Percentiles rank a stretch among this genome's conserved stretches.
Conservation (phyloP, 2,329 filamentous ascomycete species). For the Sporothrix dimorphospora region DNA sequence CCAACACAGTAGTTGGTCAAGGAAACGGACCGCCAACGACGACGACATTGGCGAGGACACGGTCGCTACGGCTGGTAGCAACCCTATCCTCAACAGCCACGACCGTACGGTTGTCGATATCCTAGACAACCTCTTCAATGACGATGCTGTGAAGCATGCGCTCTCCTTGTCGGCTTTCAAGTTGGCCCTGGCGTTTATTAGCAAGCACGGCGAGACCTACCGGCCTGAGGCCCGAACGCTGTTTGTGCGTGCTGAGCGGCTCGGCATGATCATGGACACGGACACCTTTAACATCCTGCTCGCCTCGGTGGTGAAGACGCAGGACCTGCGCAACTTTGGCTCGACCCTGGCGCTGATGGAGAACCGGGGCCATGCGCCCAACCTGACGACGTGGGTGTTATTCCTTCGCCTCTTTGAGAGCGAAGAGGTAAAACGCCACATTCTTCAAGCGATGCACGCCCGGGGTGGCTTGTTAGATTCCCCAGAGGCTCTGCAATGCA, state of each 20-base stretch:
- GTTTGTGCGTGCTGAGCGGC: constrained; percentile 43
- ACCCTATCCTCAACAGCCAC: constrained; percentile 33
- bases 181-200: constrained; percentile 50
- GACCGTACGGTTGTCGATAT: constrained; percentile 46
- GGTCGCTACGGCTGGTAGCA: not conserved
- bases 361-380: constrained; percentile 44
- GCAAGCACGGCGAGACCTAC: constrained; percentile 36
- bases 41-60: constrained; percentile 26
- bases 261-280: constrained; percentile 49
- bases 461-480: constrained; percentile 47
- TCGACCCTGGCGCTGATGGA: constrained; percentile 48
- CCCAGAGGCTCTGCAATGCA: constrained; percentile 41
- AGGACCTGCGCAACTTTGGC: constrained; percentile 50
- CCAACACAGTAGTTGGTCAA: constrained; percentile 24
- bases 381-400: constrained; percentile 52
- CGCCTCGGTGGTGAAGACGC: constrained; percentile 45
- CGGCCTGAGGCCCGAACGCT: constrained; percentile 41
- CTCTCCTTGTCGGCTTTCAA: constrained; percentile 49
- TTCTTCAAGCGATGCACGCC: constrained; percentile 52
- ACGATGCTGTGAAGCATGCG: constrained; percentile 40
- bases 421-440: constrained; percentile 56
- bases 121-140: constrained; percentile 46
- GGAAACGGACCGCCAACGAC: not conserved
- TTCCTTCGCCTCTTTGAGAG: constrained; percentile 60
- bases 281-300: constrained; percentile 55